Conservation (phyloP, 2,329 filamentous ascomycete species). For the Pseudonectria foliicola region DNA sequence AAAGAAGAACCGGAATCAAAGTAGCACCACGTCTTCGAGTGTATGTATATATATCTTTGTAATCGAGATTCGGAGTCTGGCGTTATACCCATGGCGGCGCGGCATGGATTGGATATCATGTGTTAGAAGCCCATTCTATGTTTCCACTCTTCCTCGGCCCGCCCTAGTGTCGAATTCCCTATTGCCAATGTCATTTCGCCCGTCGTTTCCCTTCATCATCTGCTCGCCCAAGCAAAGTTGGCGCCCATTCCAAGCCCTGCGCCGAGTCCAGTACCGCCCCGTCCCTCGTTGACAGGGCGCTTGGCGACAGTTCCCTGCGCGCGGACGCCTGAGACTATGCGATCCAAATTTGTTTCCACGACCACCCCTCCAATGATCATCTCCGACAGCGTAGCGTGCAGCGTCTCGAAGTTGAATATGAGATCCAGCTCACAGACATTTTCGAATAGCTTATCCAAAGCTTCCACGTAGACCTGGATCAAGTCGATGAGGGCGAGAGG, state of each 20-base stretch:
- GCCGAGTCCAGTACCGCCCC: conserved; percentile 36
- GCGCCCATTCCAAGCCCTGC: conserved; percentile 49
- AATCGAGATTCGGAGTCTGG: conserved; percentile 20
- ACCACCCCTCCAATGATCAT: conserved; percentile 96
- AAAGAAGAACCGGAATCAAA: conserved; percentile 21
- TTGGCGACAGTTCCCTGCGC: conserved; percentile 72
- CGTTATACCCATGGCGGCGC: conserved; percentile 18
- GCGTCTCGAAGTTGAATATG: conserved; percentile 97
- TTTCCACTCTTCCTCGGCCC: conserved; percentile 9
- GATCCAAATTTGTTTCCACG: conserved; percentile 82
- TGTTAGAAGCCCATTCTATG: conserved; percentile 11
- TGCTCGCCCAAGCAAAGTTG: conserved; percentile 49
- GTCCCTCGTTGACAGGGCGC: conserved; percentile 66
- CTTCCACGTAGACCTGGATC: conserved; percentile 97
- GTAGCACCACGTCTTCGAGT: conserved; percentile 10
- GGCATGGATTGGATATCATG: conserved; percentile 18
- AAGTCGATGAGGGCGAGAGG: conserved; percentile 91
- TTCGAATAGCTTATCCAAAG: conserved; percentile 89
- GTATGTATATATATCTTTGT: conserved; percentile 16
- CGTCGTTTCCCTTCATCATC: conserved; percentile 21
- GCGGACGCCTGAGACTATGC: conserved; percentile 78
- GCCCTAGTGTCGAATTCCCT: conserved; percentile 1
- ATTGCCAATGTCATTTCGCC: conserved; percentile 2
- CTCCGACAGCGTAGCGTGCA: conserved; percentile 84
- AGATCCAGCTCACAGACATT: conserved; percentile 97